phyloP scores from a whole-genome alignment of 2,329 filamentous ascomycete species.

The Sporothrix humicola region DNA sequence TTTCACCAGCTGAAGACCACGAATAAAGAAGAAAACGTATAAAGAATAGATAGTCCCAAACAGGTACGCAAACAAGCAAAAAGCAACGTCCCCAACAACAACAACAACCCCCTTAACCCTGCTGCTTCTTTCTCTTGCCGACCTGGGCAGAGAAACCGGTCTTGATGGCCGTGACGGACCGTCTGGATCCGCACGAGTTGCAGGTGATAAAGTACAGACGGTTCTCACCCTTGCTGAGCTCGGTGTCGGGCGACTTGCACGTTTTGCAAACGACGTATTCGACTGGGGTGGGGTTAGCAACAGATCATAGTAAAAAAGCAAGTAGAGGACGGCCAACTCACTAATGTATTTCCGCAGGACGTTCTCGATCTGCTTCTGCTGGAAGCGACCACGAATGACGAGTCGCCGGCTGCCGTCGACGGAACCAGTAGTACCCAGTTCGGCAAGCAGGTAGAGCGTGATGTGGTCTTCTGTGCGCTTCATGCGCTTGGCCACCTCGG shows the following conservation, averaged over 20 bases:
- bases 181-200: conserved; percentile 69
- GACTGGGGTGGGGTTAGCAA: conserved; percentile 48
- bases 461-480: conserved; percentile 98
- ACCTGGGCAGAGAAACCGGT: conserved; percentile 99
- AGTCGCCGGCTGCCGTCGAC: conserved; percentile 90
- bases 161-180: conserved; percentile 97
- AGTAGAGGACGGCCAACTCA: conserved; percentile 64
- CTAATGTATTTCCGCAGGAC: conserved; percentile 92
- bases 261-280: conserved; percentile 99
- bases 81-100: not conserved
- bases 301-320: not conserved
- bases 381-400: conserved; percentile 96
- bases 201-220: conserved; percentile 94
- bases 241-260: conserved; percentile 90
- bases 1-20: not conserved
- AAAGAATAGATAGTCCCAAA: not conserved
- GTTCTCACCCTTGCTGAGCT: conserved; percentile 98
- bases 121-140: conserved; percentile 96
- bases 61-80: conserved; percentile 4
- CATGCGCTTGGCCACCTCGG: conserved; percentile 99
- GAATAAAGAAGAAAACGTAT: conserved; percentile 9
- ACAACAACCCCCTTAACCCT: conserved; percentile 64
- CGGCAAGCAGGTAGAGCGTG: conserved; percentile 94
- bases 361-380: conserved; percentile 99
- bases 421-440: conserved; percentile 95